phyloP scores from a whole-genome alignment of 768 basidiomycete genomes.

The Pleurotus tuber-regium region DNA sequence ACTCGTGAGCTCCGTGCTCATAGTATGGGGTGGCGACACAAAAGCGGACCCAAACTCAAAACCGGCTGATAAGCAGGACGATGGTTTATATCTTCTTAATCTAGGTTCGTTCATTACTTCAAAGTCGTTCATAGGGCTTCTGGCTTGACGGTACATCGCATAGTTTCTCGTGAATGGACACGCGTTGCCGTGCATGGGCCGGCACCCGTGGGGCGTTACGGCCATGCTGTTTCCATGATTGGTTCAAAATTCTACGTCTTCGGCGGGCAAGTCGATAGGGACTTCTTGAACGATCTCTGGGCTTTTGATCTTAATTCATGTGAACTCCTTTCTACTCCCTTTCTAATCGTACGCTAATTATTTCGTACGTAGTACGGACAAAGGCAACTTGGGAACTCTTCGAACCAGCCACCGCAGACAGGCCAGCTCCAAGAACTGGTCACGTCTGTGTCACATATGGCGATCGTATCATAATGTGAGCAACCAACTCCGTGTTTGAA shows the following conservation, averaged over 20 bases:
- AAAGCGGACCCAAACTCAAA: slow-evolving; percentile 67
- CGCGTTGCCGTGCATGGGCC: slow-evolving; percentile 74
- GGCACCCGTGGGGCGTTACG: slow-evolving; percentile 87
- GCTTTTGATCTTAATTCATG: slow-evolving; percentile 93
- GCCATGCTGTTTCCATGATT: slow-evolving; percentile 91
- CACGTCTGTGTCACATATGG: slow-evolving; percentile 84
- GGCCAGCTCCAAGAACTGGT: slow-evolving; percentile 84
- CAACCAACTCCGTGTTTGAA: slow-evolving; percentile 21
- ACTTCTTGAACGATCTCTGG: slow-evolving; percentile 95
- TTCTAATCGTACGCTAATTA: slow-evolving; percentile 1
- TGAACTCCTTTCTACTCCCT: slow-evolving; percentile 38
- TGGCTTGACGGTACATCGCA: slow-evolving; percentile 7
- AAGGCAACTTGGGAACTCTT: slow-evolving; percentile 81
- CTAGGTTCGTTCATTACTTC: slow-evolving; percentile 60
- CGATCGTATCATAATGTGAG: slow-evolving; percentile 83
- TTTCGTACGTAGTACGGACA: slow-evolving; percentile 62
- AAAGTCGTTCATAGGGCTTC: background rate
- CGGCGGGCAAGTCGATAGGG: slow-evolving; percentile 93
- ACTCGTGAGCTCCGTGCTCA: slow-evolving; percentile 91
- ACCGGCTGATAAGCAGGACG: slow-evolving; percentile 78
- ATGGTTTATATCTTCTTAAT: slow-evolving; percentile 91
- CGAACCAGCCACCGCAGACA: slow-evolving; percentile 54
- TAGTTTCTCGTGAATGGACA: slow-evolving; percentile 96
- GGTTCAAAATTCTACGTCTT: slow-evolving; percentile 93
- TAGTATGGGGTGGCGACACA: slow-evolving; percentile 98